phyloP scores from a whole-genome alignment of 805 yeast genomes.

The Cyberlindnera suaveolens region DNA sequence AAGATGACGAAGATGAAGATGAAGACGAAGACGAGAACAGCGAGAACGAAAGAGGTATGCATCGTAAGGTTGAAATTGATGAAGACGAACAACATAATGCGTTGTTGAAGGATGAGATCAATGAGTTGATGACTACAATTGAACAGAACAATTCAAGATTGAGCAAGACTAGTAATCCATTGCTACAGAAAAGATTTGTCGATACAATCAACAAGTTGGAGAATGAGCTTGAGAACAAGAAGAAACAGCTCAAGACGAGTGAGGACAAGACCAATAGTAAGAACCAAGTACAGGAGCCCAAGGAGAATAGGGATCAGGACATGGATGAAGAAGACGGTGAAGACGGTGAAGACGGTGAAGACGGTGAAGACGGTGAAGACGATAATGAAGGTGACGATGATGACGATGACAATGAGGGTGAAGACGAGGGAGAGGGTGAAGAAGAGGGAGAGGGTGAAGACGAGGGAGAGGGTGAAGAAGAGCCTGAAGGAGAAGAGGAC shows the following conservation, averaged over 20 bases:
- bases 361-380: conserved; percentile 29
- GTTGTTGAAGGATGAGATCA: conserved; percentile 76
- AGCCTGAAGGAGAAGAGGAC: conserved; percentile 4
- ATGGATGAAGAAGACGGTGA: conserved; percentile 23
- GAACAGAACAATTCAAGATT: conserved; percentile 68
- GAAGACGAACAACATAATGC: conserved; percentile 61
- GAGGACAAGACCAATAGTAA: conserved; percentile 26
- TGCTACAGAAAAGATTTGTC: conserved; percentile 79
- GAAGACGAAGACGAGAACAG: conserved; percentile 31
- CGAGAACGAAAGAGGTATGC: conserved; percentile 27
- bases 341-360: conserved; percentile 28
- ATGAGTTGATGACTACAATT: conserved; percentile 74
- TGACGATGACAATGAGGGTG: conserved; percentile 9
- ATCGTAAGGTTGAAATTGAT: conserved; percentile 23
- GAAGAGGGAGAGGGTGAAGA: not conserved
- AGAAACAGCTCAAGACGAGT: conserved; percentile 48
- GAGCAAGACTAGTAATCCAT: conserved; percentile 70
- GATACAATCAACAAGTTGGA: conserved; percentile 74
- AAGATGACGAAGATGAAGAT: conserved; percentile 28
- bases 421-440: not conserved
- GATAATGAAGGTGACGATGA: conserved; percentile 26
- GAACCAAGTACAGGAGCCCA: conserved; percentile 20
- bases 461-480: conserved; percentile 11
- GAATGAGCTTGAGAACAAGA: conserved; percentile 77
- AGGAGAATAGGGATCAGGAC: conserved; percentile 26